These are phyloP conservation scores for Sporothrix phasma DNA, from an alignment of 2,329 filamentous ascomycete genomes.

Conservation along the genomic window DNA sequence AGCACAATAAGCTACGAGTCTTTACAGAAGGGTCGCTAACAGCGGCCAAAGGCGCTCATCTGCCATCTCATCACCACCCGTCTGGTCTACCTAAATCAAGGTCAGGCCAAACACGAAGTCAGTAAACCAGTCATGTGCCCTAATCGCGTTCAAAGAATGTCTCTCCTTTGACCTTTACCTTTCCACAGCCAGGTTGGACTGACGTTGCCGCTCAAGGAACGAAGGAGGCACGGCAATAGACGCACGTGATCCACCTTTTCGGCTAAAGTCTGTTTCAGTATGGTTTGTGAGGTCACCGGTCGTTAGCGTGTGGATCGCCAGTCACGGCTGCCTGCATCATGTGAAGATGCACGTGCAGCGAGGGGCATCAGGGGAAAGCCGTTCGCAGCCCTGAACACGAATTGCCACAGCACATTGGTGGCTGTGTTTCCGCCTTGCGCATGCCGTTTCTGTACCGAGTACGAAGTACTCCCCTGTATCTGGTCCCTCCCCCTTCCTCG, in stretches of 20 bases:
- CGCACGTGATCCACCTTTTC: background rate
- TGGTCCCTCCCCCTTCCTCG: background rate
- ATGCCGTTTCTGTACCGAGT: background rate
- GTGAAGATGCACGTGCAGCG: conserved; percentile 14
- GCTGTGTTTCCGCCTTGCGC: conserved; percentile 2
- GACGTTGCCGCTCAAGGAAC: background rate
- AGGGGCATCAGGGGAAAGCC: conserved; percentile 9
- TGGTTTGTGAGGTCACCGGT: conserved; percentile 3
- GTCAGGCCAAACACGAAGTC: no score
- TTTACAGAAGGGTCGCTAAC: background rate
- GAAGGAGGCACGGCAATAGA: background rate
- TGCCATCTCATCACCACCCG: background rate
- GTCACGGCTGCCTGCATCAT: conserved; percentile 8
- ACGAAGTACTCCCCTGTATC: background rate
- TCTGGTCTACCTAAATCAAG: background rate
- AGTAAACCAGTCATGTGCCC: background rate
- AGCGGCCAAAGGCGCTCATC: background rate
- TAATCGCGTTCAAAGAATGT: background rate
- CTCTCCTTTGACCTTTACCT: background rate
- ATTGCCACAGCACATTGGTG: background rate
- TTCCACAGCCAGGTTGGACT: no score
- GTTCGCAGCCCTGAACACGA: background rate
- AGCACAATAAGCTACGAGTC: background rate
- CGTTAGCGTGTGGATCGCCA: background rate
- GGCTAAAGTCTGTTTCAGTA: background rate